Evolutionary conservation across 495 filamentous ascomycete species (phyloP).

Genomic region (Sordaria brevicollis): DNA sequence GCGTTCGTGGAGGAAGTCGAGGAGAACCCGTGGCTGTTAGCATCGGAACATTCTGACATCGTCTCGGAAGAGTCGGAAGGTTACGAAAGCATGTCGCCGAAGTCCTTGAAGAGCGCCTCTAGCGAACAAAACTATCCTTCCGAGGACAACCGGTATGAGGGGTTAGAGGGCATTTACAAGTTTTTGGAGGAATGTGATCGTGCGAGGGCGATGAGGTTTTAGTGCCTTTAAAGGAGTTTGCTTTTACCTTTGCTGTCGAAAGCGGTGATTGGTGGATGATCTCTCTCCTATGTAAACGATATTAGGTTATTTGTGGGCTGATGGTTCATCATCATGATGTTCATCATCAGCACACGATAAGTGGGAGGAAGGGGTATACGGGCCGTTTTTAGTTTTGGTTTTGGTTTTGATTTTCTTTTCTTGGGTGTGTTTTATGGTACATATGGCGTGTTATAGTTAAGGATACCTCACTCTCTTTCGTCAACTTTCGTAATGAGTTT

Average conservation of each 20-base stretch:
- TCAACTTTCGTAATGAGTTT: not conserved
- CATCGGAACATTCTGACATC: constrained; percentile 14
- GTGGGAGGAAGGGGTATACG: not conserved
- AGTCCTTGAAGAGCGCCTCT: constrained; percentile 28
- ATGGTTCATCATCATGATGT: not conserved
- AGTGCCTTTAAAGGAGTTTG: not conserved
- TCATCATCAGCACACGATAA: not conserved
- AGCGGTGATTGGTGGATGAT: not conserved
- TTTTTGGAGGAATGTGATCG: constrained; percentile 82
- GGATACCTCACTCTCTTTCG: constrained; percentile 2
- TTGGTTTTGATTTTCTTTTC: too few species aligned
- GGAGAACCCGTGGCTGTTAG: constrained; percentile 38
- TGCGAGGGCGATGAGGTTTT: constrained; percentile 26
- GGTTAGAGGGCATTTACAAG: constrained; percentile 73
- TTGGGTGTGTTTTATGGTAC: not conserved
- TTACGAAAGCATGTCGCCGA: constrained; percentile 41
- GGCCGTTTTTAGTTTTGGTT: not conserved
- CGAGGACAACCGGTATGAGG: constrained; percentile 58
- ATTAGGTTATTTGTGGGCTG: not conserved
- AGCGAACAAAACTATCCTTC: constrained; percentile 33
- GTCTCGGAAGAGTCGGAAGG: constrained; percentile 26
- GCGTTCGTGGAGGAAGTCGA: constrained; percentile 18
- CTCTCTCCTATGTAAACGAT: not conserved
- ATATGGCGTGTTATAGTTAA: not conserved
- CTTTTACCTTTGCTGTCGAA: not conserved